These are phyloP conservation scores for Blastomyces gilchristii DNA, from an alignment of 2,329 filamentous ascomycete genomes.

Conservation along the genomic window DNA sequence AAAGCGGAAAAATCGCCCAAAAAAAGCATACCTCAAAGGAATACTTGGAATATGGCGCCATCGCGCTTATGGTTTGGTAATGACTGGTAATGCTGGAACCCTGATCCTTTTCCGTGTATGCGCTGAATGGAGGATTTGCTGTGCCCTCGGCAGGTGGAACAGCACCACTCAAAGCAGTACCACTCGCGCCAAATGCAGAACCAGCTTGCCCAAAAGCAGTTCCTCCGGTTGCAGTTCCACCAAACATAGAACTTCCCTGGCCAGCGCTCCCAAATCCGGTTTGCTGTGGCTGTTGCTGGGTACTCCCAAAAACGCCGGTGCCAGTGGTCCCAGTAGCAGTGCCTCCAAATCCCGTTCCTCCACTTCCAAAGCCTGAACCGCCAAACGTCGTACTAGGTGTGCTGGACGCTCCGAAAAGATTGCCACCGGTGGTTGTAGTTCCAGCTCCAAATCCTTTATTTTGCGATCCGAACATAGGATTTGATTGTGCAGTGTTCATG, in stretches of 20 bases:
- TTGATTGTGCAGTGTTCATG: slow-evolving; percentile 13
- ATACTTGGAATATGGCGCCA: slow-evolving; percentile 59
- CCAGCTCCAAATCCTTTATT: slow-evolving; percentile 19
- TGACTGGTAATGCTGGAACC: slow-evolving; percentile 32
- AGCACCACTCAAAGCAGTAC: slow-evolving; percentile 34
- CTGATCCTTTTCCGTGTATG: slow-evolving; percentile 38
- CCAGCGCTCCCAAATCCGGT: slow-evolving; percentile 14
- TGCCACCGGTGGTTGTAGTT: slow-evolving; percentile 14
- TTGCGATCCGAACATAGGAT: slow-evolving; percentile 18
- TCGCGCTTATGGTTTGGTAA: slow-evolving; percentile 41
- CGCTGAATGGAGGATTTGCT: slow-evolving; percentile 36
- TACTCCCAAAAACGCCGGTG: slow-evolving; percentile 15
- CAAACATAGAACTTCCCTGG: slow-evolving; percentile 12
- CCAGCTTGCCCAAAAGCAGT: slow-evolving; percentile 21
- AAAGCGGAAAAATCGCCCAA: too few relatives aligned
- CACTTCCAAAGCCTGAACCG: slow-evolving; percentile 11
- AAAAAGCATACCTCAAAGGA: slow-evolving; percentile 54
- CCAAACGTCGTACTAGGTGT: slow-evolving; percentile 10
- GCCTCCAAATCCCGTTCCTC: slow-evolving; percentile 13
- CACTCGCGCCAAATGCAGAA: slow-evolving; percentile 29
- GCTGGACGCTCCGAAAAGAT: slow-evolving; percentile 13
- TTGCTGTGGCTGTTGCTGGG: slow-evolving; percentile 9
- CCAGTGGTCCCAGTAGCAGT: slow-evolving; percentile 18
- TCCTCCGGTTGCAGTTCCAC: slow-evolving; percentile 15
- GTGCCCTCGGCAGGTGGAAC: slow-evolving; percentile 37